phyloP scores from a whole-genome alignment of 352 stramenopile genomes.

The Phytophthora citricola region DNA sequence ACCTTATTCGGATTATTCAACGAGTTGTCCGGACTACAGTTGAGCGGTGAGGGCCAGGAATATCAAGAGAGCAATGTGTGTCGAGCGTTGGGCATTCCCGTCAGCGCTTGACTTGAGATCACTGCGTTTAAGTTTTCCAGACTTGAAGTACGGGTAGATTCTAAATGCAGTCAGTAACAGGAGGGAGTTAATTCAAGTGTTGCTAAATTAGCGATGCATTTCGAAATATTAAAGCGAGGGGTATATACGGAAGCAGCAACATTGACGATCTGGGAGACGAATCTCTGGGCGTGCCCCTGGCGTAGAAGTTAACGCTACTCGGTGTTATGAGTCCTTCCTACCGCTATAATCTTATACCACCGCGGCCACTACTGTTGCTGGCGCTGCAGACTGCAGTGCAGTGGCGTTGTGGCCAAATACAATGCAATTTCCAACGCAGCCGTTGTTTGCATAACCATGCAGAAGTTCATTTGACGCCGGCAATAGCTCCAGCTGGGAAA shows the following conservation, averaged over 20 bases:
- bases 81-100: background rate
- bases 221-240: background rate
- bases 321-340: background rate
- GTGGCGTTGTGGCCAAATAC: background rate
- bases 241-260: background rate
- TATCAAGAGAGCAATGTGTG: background rate
- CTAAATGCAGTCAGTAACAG: constrained; percentile 8
- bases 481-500: constrained; percentile 11
- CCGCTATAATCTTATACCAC: no score
- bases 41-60: constrained; percentile 2
- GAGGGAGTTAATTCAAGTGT: background rate
- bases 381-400: background rate
- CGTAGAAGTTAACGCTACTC: no score
- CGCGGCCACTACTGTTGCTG: background rate
- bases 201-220: background rate
- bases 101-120: background rate
- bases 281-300: no score
- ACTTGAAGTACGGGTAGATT: constrained; percentile 15
- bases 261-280: no score
- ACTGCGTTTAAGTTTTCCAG: background rate
- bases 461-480: constrained; percentile 11
- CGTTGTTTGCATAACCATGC: constrained; percentile 6
- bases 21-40: no score
- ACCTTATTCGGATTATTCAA: no score
- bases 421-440: background rate